phyloP scores from a whole-genome alignment of 2,329 filamentous ascomycete species.

The Drechslerella stenobrocha region DNA sequence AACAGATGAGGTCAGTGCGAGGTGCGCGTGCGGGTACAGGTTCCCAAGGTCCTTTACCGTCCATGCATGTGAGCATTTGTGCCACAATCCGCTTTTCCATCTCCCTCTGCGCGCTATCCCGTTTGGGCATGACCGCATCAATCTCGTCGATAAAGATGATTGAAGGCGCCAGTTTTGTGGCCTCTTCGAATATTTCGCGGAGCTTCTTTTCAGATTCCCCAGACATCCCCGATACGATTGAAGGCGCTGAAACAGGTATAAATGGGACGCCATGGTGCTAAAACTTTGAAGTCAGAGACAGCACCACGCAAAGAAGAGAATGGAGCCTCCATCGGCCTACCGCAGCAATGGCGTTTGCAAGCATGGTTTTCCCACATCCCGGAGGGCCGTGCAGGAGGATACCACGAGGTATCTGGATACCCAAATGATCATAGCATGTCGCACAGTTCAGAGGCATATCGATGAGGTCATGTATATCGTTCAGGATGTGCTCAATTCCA shows the following conservation, averaged over 20 bases:
- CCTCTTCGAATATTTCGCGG: conserved; percentile 82
- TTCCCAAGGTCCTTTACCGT: conserved; percentile 57
- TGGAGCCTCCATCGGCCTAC: conserved; percentile 51
- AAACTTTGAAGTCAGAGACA: neutral
- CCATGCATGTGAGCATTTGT: conserved; percentile 84
- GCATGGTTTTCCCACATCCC: conserved; percentile 83
- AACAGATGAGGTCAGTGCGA: neutral
- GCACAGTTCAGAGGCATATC: conserved; percentile 72
- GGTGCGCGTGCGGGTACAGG: neutral
- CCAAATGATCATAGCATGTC: conserved; percentile 67
- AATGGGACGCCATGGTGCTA: conserved; percentile 70
- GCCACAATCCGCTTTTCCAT: conserved; percentile 86
- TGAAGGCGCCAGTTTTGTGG: conserved; percentile 80
- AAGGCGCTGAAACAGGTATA: conserved; percentile 78
- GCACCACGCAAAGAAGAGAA: neutral
- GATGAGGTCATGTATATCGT: conserved; percentile 70
- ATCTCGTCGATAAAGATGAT: conserved; percentile 91
- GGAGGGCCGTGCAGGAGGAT: conserved; percentile 80
- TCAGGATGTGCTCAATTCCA: conserved; percentile 72
- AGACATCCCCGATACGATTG: conserved; percentile 81
- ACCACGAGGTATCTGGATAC: conserved; percentile 71
- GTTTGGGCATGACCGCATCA: conserved; percentile 84
- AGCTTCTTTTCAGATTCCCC: conserved; percentile 87
- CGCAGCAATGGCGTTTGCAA: conserved; percentile 77
- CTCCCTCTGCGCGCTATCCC: conserved; percentile 79